Base-by-base conservation (phyloP, 805 yeast genomes). In the Teunomyces pallodes region DNA sequence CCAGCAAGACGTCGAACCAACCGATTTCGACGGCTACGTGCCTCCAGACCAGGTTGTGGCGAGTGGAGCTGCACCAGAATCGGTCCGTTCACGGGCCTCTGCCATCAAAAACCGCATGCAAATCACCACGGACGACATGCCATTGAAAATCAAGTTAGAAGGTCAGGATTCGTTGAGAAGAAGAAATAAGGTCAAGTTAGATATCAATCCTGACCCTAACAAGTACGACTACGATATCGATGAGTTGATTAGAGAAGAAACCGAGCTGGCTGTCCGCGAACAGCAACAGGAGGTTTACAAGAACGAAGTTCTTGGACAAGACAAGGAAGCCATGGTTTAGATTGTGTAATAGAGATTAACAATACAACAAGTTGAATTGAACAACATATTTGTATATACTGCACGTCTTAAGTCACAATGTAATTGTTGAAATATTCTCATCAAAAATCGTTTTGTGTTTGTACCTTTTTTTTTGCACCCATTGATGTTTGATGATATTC, bases 191-290 rank as follows among this genome's bases (percentile, higher is more conserved):
- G 76, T 69, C 30, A 67, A 62, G 49, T 53, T 67, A 41, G 72
- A 67, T 40, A 51, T 62, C 36, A 71, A 74, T 54, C 54, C 59
- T 24, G 58, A 73, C 50, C 77, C 77, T 5, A 67, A 72, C 58
- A 68, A 61, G 39, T 73, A 67, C 52, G 78, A 73, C 53, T 73
- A 71, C 44, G 78, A 74, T 46, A 60, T 74, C 46, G 77, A 74
- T 52, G 75, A 72, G 48, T 64, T 74, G 54, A 72, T 72, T 33
- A 54, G 58, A 24, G 77, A 74, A 40, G 74, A 69, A 45, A 58
- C 54, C 8, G 60, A 57, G 38, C 51, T 51, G 5, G 68, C 67
- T 5, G 52, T 48, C 2, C 40, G 46, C 16, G 58, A 54, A 14
- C 59, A 54, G 36, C 52, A 55, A 35, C 44, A 45, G 7, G 60